These are phyloP conservation scores for Xerophyta viscosa DNA, from an alignment of 106 monocot species.

Conservation along the genomic window DNA sequence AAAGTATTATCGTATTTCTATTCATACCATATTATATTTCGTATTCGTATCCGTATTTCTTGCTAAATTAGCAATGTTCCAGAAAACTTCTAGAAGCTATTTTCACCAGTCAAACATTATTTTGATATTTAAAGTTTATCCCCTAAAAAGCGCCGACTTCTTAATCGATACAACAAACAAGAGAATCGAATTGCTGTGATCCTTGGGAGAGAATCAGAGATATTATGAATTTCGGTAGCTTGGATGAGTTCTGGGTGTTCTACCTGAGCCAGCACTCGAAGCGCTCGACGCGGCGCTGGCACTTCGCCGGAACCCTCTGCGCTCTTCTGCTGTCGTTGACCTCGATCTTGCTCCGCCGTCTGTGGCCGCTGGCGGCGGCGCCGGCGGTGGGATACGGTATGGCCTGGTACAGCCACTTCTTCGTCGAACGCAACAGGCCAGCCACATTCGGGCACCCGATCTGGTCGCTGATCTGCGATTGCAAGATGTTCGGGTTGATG, in stretches of 20 bases:
- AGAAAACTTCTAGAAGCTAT: no score
- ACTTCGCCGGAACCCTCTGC: conserved; percentile 62
- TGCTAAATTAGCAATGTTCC: no score
- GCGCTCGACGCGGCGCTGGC: conserved; percentile 57
- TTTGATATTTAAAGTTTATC: no score
- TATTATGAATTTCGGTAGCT: conserved; percentile 47
- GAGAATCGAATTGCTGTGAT: no score
- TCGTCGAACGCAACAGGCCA: conserved; percentile 65
- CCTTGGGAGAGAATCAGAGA: no score
- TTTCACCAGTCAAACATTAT: no score
- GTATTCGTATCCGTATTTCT: no score
- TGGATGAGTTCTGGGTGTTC: conserved; percentile 72
- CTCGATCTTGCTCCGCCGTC: conserved; percentile 20
- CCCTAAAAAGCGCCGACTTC: no score
- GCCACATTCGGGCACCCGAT: conserved; percentile 65
- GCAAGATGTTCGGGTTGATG: conserved; percentile 75
- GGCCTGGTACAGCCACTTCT: conserved; percentile 85
- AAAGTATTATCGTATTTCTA: no score
- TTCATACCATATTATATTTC: no score
- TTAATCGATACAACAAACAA: no score
- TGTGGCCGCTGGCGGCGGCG: conserved; percentile 23
- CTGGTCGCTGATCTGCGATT: conserved; percentile 71
- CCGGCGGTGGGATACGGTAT: conserved; percentile 53
- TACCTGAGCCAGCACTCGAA: conserved; percentile 83
- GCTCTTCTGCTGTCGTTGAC: conserved; percentile 29